phyloP scores from a whole-genome alignment of 176 grass and related monocot species.

The Carex myosuroides region DNA sequence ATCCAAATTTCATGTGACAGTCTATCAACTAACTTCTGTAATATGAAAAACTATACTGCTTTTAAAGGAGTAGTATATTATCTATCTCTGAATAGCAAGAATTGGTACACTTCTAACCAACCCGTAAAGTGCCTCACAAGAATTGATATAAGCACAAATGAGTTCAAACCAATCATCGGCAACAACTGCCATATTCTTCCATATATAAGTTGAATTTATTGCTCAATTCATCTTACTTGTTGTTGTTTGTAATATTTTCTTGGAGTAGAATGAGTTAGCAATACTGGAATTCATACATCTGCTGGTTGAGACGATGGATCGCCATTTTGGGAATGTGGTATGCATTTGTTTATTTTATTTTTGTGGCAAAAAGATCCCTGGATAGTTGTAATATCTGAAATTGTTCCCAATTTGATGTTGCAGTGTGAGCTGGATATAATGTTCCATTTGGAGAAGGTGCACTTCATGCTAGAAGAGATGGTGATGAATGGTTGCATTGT shows the following conservation, averaged over 20 bases:
- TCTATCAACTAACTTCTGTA: neutral
- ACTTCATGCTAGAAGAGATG: slow-evolving; percentile 99
- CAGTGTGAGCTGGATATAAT: slow-evolving; percentile 94
- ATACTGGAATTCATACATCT: slow-evolving; percentile 98
- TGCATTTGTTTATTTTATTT: neutral
- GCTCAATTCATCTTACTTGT: neutral
- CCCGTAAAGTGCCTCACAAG: neutral
- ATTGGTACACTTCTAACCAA: too few species aligned
- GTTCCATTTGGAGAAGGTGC: slow-evolving; percentile 95
- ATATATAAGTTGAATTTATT: slow-evolving; percentile 3
- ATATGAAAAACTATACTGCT: neutral
- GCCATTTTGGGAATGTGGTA: slow-evolving; percentile 98
- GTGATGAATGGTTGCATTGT: slow-evolving; percentile 98
- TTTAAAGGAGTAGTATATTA: too few species aligned
- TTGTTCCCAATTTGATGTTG: neutral
- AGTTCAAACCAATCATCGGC: neutral
- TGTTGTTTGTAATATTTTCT: neutral
- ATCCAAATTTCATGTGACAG: neutral
- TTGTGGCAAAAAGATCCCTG: neutral
- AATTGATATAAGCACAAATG: neutral
- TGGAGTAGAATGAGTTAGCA: slow-evolving; percentile 81
- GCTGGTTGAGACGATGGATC: slow-evolving; percentile 86
- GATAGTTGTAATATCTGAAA: neutral
- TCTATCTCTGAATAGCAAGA: too few species aligned
- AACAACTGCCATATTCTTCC: neutral